phyloP scores from a whole-genome alignment of 75 land plant genomes.

The Azolla pinnata region DNA sequence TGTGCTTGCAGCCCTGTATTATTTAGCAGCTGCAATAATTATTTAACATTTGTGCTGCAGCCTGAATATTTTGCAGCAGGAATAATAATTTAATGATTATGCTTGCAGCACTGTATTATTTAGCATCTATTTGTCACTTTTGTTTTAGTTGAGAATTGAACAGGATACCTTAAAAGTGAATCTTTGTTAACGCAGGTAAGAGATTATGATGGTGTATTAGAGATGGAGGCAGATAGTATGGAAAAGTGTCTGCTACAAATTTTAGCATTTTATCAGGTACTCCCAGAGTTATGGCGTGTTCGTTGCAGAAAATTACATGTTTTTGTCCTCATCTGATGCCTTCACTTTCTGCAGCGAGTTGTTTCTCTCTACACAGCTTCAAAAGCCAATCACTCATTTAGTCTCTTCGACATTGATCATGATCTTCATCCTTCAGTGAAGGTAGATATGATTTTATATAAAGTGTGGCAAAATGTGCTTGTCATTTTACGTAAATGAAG shows the following conservation, averaged over 20 bases:
- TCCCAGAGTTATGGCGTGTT: background rate
- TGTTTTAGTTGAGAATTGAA: background rate
- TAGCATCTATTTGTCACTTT: background rate
- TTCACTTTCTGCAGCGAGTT: constrained; percentile 57
- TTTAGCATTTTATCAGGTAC: constrained; percentile 86
- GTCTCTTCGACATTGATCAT: constrained; percentile 74
- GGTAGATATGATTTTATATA: constrained; percentile 25
- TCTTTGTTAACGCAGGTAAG: constrained; percentile 37
- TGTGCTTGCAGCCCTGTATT: no score
- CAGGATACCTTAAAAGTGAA: background rate
- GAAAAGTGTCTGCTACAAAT: constrained; percentile 84
- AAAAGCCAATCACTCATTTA: constrained; percentile 44
- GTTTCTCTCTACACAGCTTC: constrained; percentile 82
- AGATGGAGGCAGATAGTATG: constrained; percentile 63
- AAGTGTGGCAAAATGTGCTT: background rate
- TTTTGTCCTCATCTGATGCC: background rate
- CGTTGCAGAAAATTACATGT: background rate
- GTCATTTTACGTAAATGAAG: no score
- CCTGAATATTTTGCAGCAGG: no score
- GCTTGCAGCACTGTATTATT: no score
- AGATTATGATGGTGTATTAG: constrained; percentile 76
- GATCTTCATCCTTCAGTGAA: constrained; percentile 84
- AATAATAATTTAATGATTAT: no score
- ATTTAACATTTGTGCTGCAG: no score
- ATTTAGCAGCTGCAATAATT: no score